A percentile compares a stretch with the other conserved stretches of the same genome.
Conservation (phyloP, 2,329 filamentous ascomycete genomes). For the Pseudodiploospora longispora region DNA sequence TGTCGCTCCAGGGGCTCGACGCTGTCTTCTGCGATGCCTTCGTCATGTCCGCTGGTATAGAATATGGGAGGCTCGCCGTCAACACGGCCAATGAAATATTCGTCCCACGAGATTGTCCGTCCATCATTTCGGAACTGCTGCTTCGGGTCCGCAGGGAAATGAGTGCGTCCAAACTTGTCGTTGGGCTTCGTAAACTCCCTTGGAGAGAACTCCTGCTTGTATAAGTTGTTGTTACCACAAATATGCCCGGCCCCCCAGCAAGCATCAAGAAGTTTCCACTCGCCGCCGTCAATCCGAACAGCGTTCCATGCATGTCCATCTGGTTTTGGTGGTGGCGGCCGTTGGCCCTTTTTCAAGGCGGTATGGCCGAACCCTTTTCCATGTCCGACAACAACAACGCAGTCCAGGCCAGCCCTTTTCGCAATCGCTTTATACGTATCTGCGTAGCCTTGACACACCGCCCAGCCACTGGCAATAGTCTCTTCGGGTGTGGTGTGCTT, state of each 20-base stretch:
- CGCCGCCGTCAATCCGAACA: constrained; percentile 74
- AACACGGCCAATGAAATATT: constrained; percentile 63
- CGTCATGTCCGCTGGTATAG: constrained; percentile 35
- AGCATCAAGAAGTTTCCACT: constrained; percentile 85
- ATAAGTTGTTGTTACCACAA: constrained; percentile 41
- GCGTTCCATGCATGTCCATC: constrained; percentile 87
- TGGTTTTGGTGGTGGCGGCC: constrained; percentile 54
- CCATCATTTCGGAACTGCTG: constrained; percentile 73
- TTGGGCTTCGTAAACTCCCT: constrained; percentile 55
- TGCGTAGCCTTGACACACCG: constrained; percentile 90
- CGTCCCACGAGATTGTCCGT: constrained; percentile 62
- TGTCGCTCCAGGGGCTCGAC: constrained; percentile 46
- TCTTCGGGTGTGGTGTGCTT: constrained; percentile 60
- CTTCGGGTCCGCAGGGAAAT: constrained; percentile 63
- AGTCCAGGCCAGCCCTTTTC: constrained; percentile 69
- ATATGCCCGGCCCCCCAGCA: constrained; percentile 89
- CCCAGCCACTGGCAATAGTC: constrained; percentile 68
- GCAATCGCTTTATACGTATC: constrained; percentile 74
- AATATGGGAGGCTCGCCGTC: constrained; percentile 40
- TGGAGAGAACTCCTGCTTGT: constrained; percentile 61
- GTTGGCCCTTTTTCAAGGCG: constrained; percentile 53
- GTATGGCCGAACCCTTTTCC: constrained; percentile 78
- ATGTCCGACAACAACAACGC: constrained; percentile 65
- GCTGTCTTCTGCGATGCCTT: constrained; percentile 47
- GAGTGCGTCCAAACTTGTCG: constrained; percentile 69